phyloP scores from a whole-genome alignment of 768 basidiomycete species.

The Lentinula boryana region DNA sequence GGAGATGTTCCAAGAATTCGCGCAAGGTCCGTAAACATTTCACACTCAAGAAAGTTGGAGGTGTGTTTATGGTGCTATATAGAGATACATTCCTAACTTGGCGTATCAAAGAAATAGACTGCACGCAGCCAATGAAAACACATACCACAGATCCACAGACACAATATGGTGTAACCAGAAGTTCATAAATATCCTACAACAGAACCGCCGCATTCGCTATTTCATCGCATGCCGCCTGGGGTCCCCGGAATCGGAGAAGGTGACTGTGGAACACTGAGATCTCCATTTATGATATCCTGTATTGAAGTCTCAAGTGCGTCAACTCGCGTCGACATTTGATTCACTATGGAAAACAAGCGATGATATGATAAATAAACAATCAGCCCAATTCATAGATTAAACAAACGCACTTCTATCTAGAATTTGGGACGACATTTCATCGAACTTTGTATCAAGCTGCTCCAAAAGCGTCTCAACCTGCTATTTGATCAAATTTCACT shows the following conservation, averaged over 20 bases:
- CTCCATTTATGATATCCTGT: constrained; percentile 86
- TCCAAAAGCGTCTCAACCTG: constrained; percentile 82
- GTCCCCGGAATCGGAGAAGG: constrained; percentile 37
- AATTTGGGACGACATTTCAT: constrained; percentile 89
- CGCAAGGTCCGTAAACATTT: background rate
- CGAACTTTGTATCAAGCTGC: constrained; percentile 86
- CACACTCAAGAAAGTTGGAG: background rate
- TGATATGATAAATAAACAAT: constrained; percentile 2
- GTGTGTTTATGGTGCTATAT: background rate
- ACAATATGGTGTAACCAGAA: too few species aligned
- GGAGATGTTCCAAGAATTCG: background rate
- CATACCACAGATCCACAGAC: background rate
- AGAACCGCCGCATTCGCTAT: background rate
- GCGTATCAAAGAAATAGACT: background rate
- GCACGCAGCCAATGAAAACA: background rate
- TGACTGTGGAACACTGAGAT: constrained; percentile 58
- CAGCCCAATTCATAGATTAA: background rate
- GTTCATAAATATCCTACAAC: background rate
- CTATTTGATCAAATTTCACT: background rate
- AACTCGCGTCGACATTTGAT: constrained; percentile 87
- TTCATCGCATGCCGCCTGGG: constrained; percentile 9
- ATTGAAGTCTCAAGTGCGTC: constrained; percentile 87
- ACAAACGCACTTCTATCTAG: constrained; percentile 67
- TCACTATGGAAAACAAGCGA: constrained; percentile 52
- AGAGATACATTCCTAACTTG: background rate